These are phyloP conservation scores for Suillus discolor DNA, from an alignment of 768 basidiomycete genomes.

Conservation along the genomic window DNA sequence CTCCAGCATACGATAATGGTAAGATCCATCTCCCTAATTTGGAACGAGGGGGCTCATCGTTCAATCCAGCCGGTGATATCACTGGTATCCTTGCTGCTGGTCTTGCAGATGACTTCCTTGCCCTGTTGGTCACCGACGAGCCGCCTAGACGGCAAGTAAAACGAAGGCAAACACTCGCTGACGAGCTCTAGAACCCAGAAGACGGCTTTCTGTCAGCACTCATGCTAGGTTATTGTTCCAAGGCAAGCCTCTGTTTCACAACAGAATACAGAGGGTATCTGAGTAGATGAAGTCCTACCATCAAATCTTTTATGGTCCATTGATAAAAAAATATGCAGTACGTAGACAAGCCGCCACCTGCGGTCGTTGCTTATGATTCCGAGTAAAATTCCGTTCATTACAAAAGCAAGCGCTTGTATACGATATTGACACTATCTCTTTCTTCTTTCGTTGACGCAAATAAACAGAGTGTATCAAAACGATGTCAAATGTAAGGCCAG, in stretches of 20 bases:
- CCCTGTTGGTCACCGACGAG: slow-evolving; percentile 52
- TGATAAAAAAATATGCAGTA: slow-evolving; percentile 9
- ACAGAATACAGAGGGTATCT: slow-evolving; percentile 30
- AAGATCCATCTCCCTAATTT: slow-evolving; percentile 17
- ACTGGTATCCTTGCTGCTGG: slow-evolving; percentile 72
- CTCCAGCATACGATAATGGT: slow-evolving; percentile 76
- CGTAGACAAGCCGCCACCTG: too few relatives aligned
- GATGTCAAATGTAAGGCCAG: too few relatives aligned
- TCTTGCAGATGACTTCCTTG: slow-evolving; percentile 68
- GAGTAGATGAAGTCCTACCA: slow-evolving; percentile 11
- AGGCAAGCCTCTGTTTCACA: slow-evolving; percentile 4
- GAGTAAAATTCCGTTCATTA: too few relatives aligned
- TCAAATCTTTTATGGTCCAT: slow-evolving; percentile 21
- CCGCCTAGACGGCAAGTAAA: slow-evolving; percentile 34
- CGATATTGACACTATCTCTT: too few relatives aligned
- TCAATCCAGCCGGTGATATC: slow-evolving; percentile 51
- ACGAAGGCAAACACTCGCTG: slow-evolving; percentile 19
- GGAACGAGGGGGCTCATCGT: slow-evolving; percentile 4
- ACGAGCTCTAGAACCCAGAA: slow-evolving; percentile 29
- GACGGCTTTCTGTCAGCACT: not conserved
- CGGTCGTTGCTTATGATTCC: too few relatives aligned
- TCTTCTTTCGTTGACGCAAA: too few relatives aligned
- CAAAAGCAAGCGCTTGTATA: too few relatives aligned
- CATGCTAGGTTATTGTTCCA: not conserved
- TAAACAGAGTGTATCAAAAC: too few relatives aligned